These are phyloP conservation scores for Syncephalis plumigaleata DNA, from an alignment of 371 early-diverging fungal species.

Conservation along the genomic window DNA sequence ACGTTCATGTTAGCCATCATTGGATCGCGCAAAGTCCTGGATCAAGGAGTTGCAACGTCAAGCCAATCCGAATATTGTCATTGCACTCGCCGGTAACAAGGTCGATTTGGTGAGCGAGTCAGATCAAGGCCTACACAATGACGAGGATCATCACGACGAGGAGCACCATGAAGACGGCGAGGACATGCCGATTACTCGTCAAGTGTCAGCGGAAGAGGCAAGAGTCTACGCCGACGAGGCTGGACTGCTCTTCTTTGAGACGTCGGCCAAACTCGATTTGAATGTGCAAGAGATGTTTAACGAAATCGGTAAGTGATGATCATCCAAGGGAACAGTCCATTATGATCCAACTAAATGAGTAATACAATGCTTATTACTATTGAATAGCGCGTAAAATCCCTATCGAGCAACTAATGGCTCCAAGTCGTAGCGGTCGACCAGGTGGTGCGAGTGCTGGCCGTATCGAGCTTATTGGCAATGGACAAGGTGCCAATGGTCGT, in stretches of 20 bases:
- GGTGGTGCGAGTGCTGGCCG: no score
- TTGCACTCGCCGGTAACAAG: conserved; percentile 95
- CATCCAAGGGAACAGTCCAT: no score
- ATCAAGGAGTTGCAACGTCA: conserved; percentile 93
- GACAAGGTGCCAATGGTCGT: no score
- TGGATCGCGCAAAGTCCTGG: conserved; percentile 97
- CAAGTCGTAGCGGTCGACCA: no score
- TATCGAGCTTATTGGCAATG: no score
- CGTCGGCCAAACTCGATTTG: conserved; percentile 76
- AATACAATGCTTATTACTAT: no score
- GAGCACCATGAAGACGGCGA: conserved; percentile 16
- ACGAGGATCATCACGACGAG: conserved; percentile 14
- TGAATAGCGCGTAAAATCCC: no score
- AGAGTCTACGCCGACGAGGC: conserved; percentile 56
- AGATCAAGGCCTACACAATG: conserved; percentile 13
- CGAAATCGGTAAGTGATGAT: conserved; percentile 36
- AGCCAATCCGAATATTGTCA: conserved; percentile 89
- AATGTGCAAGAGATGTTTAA: conserved; percentile 73
- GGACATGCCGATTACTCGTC: conserved; percentile 19
- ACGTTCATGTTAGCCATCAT: conserved; percentile 40
- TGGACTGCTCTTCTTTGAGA: conserved; percentile 77
- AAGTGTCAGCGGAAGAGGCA: conserved; percentile 56
- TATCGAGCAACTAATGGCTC: no score
- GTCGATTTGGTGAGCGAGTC: conserved; percentile 45
- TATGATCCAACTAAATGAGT: no score